Evolutionary conservation across 1,284 basidiomycete species (phyloP).

Genomic region (Lentinula novae-zelandiae): DNA sequence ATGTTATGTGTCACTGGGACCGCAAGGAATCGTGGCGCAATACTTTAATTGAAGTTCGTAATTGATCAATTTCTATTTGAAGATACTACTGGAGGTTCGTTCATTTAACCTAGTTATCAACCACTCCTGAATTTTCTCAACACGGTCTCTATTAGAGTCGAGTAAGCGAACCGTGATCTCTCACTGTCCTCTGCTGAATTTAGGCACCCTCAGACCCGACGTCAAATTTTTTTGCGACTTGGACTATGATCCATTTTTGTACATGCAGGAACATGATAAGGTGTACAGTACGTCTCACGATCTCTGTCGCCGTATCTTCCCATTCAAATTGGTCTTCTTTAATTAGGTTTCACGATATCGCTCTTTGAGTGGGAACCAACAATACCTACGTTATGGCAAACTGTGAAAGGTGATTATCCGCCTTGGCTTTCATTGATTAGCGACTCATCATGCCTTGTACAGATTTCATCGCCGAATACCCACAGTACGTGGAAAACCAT

Average conservation of each 20-base stretch:
- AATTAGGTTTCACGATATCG: constrained; percentile 71
- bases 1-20: neutral
- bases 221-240: constrained; percentile 79
- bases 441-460: constrained; percentile 1
- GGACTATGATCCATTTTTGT: constrained; percentile 76
- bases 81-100: constrained; percentile 81
- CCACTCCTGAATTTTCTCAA: neutral
- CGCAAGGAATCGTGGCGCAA: constrained; percentile 2
- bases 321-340: neutral
- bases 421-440: neutral
- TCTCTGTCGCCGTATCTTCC: neutral
- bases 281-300: constrained; percentile 50
- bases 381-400: constrained; percentile 74
- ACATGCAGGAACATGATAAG: constrained; percentile 76
- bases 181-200: constrained; percentile 10
- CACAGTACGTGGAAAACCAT: constrained; percentile 63
- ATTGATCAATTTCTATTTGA: neutral
- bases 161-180: constrained; percentile 25
- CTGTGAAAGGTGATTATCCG: constrained; percentile 51
- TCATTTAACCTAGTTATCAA: neutral
- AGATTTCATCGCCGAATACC: constrained; percentile 70
- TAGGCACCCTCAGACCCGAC: constrained; percentile 44
- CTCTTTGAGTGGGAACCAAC: constrained; percentile 78
- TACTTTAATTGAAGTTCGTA: neutral
- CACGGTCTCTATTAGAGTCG: constrained; percentile 26